Base-by-base conservation (phyloP, 352 stramenopile species). In the Pythium pyrilobum region DNA sequence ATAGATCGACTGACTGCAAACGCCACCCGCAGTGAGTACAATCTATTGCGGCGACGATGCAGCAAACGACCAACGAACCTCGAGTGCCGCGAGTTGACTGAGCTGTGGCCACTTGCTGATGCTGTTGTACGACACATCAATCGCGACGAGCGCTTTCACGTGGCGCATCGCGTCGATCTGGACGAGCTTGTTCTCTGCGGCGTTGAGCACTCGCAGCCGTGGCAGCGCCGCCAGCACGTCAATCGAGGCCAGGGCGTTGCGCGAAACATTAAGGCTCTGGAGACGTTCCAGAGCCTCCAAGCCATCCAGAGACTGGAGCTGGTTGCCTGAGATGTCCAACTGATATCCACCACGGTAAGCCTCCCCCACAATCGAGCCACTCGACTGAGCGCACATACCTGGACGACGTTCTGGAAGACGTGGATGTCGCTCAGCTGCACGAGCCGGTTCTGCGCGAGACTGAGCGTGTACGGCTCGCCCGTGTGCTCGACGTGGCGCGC, bases 301-400 rank as follows among this genome's bases (percentile, higher is more conserved):
- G 10, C 78, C 78, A 21, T 81, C 68, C 0, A 89, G 54, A 16
- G 44, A 66, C 53, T 71, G 54, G 23, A 89, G 50, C 43, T 81
- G 69, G 40, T 87, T 89, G 5, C 65, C 62, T 21, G 75, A 89
- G 2, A 89, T 48, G 57, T 87, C 75, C 41, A 89, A 44, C 74
- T 88, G 27, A 16, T 45, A 43, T 43, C 15, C 16, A 32, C 34
- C 24, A 9, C 29, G 24, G 10, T 7, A 51, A n/a, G n/a, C 1
- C 43, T 24, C 28, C 8, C 6, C 5, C 43, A 37, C 5, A 24
- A 34, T 38, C 2, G 13, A 31, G 27, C 52, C 34, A 40, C 5
- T 9, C 37, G 23, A 45, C 5, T 41, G 25, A 38, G 43, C 9
- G 10, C 8, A 39, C 16, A 24, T 20, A 81, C 72, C 69, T 82